A percentile compares a stretch with the other conserved stretches of the same genome.
These are phyloP conservation scores for Rhynchosporium agropyri DNA, from an alignment of 2,329 filamentous ascomycete species.

Conservation along the genomic window DNA sequence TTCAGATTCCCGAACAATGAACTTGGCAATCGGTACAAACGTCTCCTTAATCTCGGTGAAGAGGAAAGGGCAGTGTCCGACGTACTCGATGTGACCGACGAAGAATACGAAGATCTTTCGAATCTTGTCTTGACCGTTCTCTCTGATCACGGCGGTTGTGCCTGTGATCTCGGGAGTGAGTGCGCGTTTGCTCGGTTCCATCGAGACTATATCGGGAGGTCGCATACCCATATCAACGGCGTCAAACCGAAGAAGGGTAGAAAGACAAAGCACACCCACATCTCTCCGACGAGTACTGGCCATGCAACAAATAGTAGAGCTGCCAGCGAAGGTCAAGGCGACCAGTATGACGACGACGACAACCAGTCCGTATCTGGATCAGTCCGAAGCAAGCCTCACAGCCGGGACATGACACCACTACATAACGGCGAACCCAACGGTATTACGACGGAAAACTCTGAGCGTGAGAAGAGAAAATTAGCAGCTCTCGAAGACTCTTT, in stretches of 20 bases:
- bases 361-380: slow-evolving; percentile 52
- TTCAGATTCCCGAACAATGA: slow-evolving; percentile 62
- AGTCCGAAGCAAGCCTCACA: slow-evolving; percentile 65
- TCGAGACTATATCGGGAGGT: slow-evolving; percentile 55
- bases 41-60: slow-evolving; percentile 63
- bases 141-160: slow-evolving; percentile 79
- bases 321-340: slow-evolving; percentile 61
- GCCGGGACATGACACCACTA: slow-evolving; percentile 64
- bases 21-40: slow-evolving; percentile 55
- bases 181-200: slow-evolving; percentile 68
- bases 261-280: slow-evolving; percentile 55
- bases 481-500: slow-evolving; percentile 67
- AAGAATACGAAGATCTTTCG: slow-evolving; percentile 62
- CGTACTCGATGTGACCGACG: slow-evolving; percentile 48
- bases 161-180: slow-evolving; percentile 66
- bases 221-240: slow-evolving; percentile 49
- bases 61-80: slow-evolving; percentile 49
- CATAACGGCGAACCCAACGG: slow-evolving; percentile 54
- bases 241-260: slow-evolving; percentile 42
- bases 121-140: slow-evolving; percentile 71
- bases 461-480: slow-evolving; percentile 68
- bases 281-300: slow-evolving; percentile 64
- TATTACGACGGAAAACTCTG: slow-evolving; percentile 61
- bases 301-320: slow-evolving; percentile 65
- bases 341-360: slow-evolving; percentile 59